These are phyloP conservation scores for Coemansia sp. DNA, from an alignment of 192 early-diverging fungal genomes.

Conservation along the genomic window DNA sequence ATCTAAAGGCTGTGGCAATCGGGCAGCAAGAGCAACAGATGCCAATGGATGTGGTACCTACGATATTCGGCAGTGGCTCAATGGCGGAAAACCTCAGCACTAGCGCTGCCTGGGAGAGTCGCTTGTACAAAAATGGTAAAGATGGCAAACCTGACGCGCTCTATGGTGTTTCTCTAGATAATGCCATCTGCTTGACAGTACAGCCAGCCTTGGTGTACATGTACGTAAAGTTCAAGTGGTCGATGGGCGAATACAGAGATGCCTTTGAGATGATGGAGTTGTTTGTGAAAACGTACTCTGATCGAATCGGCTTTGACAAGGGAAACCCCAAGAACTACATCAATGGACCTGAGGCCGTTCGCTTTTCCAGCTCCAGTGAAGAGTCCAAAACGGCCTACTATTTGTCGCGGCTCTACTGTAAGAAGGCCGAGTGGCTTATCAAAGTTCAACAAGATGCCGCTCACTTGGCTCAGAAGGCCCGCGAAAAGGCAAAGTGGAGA, in stretches of 20 bases:
- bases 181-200: constrained; percentile 32
- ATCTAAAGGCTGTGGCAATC: constrained; percentile 7
- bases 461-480: constrained; percentile 25
- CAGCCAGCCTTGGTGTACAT: constrained; percentile 73
- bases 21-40: not conserved
- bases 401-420: constrained; percentile 85
- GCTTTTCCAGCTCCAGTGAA: constrained; percentile 14
- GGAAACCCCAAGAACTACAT: constrained; percentile 17
- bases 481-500: constrained; percentile 22
- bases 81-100: not conserved
- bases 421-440: constrained; percentile 93
- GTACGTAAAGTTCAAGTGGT: constrained; percentile 76
- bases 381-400: constrained; percentile 9
- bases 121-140: constrained; percentile 17
- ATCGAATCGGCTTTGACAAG: constrained; percentile 41
- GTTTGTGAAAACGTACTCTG: constrained; percentile 72
- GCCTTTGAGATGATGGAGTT: constrained; percentile 77
- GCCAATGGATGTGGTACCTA: not conserved
- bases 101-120: constrained; percentile 18
- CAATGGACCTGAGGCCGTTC: not conserved
- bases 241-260: constrained; percentile 29
- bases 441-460: constrained; percentile 31
- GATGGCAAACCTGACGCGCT: not conserved
- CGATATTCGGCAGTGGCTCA: not conserved
- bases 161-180: constrained; percentile 21